Percentiles rank a stretch among this genome's conserved stretches.
Conservation (phyloP, 257 asterid genomes). For the Solanum virginianum region DNA sequence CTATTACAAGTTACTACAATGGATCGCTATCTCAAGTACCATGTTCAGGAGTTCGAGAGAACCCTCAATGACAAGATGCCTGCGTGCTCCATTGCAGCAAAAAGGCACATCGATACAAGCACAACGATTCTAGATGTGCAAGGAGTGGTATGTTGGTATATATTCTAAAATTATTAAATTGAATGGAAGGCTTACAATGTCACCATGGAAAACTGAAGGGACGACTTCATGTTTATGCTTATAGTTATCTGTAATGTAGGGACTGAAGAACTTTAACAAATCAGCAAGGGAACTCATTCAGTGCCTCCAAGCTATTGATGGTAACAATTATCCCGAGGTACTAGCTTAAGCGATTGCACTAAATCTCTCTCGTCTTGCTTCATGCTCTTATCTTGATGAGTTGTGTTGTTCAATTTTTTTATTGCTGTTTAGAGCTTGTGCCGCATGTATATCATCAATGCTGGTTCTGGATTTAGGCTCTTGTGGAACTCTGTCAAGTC, state of each 20-base stretch:
- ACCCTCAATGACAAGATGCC: conserved; percentile 74
- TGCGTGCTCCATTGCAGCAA: conserved; percentile 83
- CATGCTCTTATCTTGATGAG: background rate
- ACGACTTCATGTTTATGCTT: background rate
- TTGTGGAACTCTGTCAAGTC: conserved; percentile 95
- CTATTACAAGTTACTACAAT: conserved; percentile 76
- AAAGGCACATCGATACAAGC: conserved; percentile 84
- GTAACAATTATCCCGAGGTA: conserved; percentile 96
- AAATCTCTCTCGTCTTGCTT: background rate
- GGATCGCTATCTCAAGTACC: conserved; percentile 83
- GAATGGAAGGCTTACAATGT: background rate
- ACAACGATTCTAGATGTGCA: conserved; percentile 95
- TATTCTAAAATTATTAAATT: background rate
- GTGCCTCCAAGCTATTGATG: conserved; percentile 73
- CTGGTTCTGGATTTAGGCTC: conserved; percentile 95
- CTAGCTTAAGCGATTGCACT: background rate
- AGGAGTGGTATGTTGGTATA: conserved; percentile 67
- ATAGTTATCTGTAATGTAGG: conserved; percentile 20
- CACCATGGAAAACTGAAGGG: background rate
- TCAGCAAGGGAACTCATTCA: conserved; percentile 90
- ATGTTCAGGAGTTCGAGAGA: conserved; percentile 91
- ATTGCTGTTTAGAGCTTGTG: conserved; percentile 43
- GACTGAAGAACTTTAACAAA: conserved; percentile 73
- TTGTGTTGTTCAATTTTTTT: background rate
- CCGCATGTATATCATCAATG: conserved; percentile 94